These are phyloP conservation scores for Melanogaster broomeanus DNA, from an alignment of 768 basidiomycete genomes.

Conservation along the genomic window DNA sequence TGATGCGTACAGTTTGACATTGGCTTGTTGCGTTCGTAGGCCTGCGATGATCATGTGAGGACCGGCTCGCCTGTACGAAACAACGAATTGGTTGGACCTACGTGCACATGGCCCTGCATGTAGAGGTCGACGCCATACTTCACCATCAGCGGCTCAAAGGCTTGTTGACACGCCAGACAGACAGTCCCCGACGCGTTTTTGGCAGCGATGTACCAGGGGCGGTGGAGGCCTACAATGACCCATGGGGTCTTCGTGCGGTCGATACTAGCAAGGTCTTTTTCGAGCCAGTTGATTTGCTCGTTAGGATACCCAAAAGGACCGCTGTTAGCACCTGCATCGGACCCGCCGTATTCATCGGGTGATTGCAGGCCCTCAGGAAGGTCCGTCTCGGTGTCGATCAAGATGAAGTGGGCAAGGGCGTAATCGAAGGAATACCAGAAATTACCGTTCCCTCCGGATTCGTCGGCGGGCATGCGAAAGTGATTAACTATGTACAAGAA, in stretches of 20 bases:
- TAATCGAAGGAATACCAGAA: slow-evolving; percentile 35
- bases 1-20: slow-evolving; percentile 25
- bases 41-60: slow-evolving; percentile 2
- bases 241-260: slow-evolving; percentile 27
- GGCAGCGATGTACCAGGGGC: slow-evolving; percentile 25
- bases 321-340: slow-evolving; percentile 18
- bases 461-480: slow-evolving; percentile 27
- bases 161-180: slow-evolving; percentile 23
- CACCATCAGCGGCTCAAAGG: slow-evolving; percentile 31
- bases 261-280: slow-evolving; percentile 23
- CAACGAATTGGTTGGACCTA: slow-evolving; percentile 1
- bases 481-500: slow-evolving; percentile 21
- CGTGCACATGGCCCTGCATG: slow-evolving; percentile 30
- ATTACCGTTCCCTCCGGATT: slow-evolving; percentile 26
- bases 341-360: slow-evolving; percentile 23
- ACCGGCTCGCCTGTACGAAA: background rate
- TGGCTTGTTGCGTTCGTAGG: slow-evolving; percentile 28
- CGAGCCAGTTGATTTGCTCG: slow-evolving; percentile 29
- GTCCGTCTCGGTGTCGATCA: slow-evolving; percentile 26
- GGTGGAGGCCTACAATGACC: slow-evolving; percentile 28
- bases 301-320: slow-evolving; percentile 31
- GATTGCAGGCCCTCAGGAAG: slow-evolving; percentile 25
- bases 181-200: slow-evolving; percentile 4
- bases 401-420: slow-evolving; percentile 29
- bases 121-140: slow-evolving; percentile 32